These are phyloP conservation scores for Podospora pseudocomata DNA, from an alignment of 495 filamentous ascomycete genomes.

Conservation along the genomic window DNA sequence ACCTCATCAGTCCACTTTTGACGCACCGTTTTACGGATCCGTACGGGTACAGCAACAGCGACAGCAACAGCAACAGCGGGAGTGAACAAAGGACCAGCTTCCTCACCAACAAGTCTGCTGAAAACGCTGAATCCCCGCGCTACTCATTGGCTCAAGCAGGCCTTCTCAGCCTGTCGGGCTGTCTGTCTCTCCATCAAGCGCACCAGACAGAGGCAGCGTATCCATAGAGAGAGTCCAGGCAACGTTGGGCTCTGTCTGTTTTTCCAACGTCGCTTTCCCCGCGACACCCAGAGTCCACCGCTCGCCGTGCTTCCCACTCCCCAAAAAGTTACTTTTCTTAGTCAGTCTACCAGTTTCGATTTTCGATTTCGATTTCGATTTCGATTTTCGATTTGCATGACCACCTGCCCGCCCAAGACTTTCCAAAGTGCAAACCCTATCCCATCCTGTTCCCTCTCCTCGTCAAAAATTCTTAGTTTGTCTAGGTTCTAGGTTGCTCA, in stretches of 20 bases:
- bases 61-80: neutral
- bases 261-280: neutral
- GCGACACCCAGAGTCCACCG: neutral
- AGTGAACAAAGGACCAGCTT: neutral
- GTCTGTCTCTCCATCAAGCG: neutral
- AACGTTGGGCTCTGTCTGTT: too few species aligned
- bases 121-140: neutral
- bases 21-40: conserved; percentile 1
- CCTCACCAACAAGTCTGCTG: too few species aligned
- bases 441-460: neutral
- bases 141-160: neutral
- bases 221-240: neutral
- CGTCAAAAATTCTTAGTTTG: neutral
- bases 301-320: neutral
- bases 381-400: neutral
- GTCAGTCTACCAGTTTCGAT: neutral
- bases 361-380: neutral
- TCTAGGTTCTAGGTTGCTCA: neutral
- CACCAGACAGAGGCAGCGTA: neutral
- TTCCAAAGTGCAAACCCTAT: neutral
- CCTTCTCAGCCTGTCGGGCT: neutral
- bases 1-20: conserved; percentile 14
- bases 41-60: neutral
- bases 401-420: neutral
- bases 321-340: conserved; percentile 3